Evolutionary conservation across 345 rosid species (phyloP).

Genomic region (Eucalyptus melliodora): DNA sequence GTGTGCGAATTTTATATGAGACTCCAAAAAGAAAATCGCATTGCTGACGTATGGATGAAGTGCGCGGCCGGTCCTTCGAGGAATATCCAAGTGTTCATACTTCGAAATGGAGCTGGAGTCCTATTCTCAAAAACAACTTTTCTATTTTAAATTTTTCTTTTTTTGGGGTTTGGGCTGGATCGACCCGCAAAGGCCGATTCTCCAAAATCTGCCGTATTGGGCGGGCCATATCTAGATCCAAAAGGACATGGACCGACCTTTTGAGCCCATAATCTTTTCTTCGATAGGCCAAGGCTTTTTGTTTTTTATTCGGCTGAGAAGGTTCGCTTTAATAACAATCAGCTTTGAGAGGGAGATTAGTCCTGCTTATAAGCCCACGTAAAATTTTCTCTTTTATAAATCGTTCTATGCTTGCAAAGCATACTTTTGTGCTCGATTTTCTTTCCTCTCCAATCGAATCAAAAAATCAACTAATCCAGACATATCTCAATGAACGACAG

Average conservation of each 20-base stretch:
- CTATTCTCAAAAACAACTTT: not conserved
- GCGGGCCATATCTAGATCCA: not conserved
- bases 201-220: not conserved
- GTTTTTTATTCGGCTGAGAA: not conserved
- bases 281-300: not conserved
- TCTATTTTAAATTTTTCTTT: too few relatives aligned
- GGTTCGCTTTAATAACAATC: not conserved
- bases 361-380: not conserved
- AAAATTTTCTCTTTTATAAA: not conserved
- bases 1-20: not conserved
- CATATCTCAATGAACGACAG: not conserved
- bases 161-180: not conserved
- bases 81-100: not conserved
- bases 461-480: not conserved
- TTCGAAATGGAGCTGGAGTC: not conserved
- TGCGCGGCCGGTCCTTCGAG: not conserved
- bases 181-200: not conserved
- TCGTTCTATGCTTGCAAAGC: not conserved
- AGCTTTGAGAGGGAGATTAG: not conserved
- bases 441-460: not conserved
- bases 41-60: not conserved
- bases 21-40: not conserved
- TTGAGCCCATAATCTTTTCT: not conserved
- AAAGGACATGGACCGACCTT: not conserved
- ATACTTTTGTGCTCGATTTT: not conserved